Percentiles rank a stretch among this genome's conserved stretches.
These are phyloP conservation scores for Pseudocercospora cruenta DNA, from an alignment of 2,329 filamentous ascomycete genomes.

Conservation along the genomic window DNA sequence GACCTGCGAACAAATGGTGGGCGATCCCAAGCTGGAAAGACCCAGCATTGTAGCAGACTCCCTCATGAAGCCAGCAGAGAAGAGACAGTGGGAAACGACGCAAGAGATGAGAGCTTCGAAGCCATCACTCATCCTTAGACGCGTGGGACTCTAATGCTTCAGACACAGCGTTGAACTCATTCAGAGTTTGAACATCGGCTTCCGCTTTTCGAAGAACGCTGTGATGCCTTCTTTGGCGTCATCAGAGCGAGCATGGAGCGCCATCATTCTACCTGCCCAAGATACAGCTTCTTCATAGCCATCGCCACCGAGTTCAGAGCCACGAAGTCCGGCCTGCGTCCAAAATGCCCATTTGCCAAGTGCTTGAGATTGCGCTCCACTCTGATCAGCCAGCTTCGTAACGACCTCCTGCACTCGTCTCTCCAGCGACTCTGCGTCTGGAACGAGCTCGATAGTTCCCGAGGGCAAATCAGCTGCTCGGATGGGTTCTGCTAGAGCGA, in stretches of 20 bases:
- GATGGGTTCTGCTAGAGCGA: slow-evolving; percentile 23
- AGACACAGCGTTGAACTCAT: not conserved
- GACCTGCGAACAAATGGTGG: slow-evolving; percentile 6
- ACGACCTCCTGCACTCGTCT: slow-evolving; percentile 16
- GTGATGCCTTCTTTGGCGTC: slow-evolving; percentile 24
- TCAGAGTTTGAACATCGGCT: slow-evolving; percentile 18
- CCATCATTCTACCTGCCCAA: slow-evolving; percentile 26
- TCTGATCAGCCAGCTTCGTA: slow-evolving; percentile 14
- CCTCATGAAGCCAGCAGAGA: slow-evolving; percentile 10
- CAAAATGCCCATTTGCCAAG: slow-evolving; percentile 27
- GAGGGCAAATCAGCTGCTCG: slow-evolving; percentile 23
- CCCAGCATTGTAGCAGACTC: slow-evolving; percentile 12
- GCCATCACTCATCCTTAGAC: slow-evolving; percentile 7
- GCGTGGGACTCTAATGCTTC: not conserved
- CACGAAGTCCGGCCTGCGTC: slow-evolving; percentile 20
- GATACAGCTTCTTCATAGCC: slow-evolving; percentile 25
- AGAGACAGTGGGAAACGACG: slow-evolving; percentile 1
- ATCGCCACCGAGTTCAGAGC: slow-evolving; percentile 18
- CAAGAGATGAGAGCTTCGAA: slow-evolving; percentile 8
- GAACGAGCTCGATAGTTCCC: slow-evolving; percentile 23
- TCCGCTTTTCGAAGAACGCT: slow-evolving; percentile 22
- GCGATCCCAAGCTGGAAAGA: not conserved
- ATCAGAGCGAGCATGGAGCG: slow-evolving; percentile 21
- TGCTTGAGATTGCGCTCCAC: slow-evolving; percentile 23
- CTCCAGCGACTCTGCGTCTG: slow-evolving; percentile 21